A percentile compares a stretch with the other conserved stretches of the same genome.
Conservation (phyloP, 768 basidiomycete genomes). For the Pleurotus tuber-regium region DNA sequence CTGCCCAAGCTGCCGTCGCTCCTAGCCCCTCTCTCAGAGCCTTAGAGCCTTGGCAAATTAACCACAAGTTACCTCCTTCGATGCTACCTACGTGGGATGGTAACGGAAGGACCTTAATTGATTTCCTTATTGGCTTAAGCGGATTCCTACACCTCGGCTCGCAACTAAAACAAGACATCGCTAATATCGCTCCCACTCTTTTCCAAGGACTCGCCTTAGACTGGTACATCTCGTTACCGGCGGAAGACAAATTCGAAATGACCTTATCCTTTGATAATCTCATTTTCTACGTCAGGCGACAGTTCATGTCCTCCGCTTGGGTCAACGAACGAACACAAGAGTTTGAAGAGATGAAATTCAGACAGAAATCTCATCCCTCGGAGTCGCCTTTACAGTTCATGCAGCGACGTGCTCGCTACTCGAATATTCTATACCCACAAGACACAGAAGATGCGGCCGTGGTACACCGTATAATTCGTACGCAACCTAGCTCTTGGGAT, state of each 20-base stretch:
- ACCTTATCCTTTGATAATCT: slow-evolving; percentile 8
- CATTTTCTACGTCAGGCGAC: slow-evolving; percentile 8
- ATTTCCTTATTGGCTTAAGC: neutral
- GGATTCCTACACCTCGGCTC: neutral
- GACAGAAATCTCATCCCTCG: slow-evolving; percentile 2
- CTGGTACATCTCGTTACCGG: slow-evolving; percentile 9
- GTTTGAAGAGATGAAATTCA: slow-evolving; percentile 17
- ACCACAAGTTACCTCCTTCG: neutral
- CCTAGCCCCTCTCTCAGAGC: neutral
- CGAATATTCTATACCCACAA: neutral
- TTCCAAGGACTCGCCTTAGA: neutral
- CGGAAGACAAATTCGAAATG: neutral
- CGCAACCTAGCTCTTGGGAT: neutral
- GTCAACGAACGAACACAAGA: too few relatives aligned
- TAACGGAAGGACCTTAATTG: too few relatives aligned
- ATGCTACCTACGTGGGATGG: too few relatives aligned
- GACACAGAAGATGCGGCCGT: neutral
- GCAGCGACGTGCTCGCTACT: too few relatives aligned
- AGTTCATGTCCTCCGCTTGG: slow-evolving; percentile 17
- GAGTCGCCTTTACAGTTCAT: neutral
- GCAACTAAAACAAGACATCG: neutral
- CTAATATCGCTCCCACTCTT: neutral
- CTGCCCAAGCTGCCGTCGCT: neutral
- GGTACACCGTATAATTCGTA: neutral
- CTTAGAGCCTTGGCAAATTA: slow-evolving; percentile 3